Evolutionary conservation across 768 basidiomycete genomes (phyloP), one percentile per base, ranked within the genome.

Genomic region (Termitomyces sp.): DNA sequence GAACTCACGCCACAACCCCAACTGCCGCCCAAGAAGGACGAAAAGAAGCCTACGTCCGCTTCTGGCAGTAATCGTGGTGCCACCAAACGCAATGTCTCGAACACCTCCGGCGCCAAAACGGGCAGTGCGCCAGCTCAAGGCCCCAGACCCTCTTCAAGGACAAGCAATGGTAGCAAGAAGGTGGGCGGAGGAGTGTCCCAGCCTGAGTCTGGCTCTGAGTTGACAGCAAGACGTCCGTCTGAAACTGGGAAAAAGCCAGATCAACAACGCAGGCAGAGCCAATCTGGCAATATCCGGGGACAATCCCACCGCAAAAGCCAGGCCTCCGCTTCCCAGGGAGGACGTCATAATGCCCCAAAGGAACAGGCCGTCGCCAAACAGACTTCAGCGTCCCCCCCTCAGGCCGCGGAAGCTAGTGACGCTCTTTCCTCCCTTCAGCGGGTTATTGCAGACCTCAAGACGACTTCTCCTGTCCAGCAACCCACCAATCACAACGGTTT

Each of bases 361-460:
- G 79, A 79, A 63, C 78, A 78, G 58, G 60, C 63, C 56, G 62
- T 69, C 57, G 71, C 71, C 57, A 84, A 77, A 69, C 79, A 80
- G 69, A 73, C 79, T 40, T 62, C 76, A 40, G 75, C 80, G 54
- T 68, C 64, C 59, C 69, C 77, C 38, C 80, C 82, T 58, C 76
- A 82, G 60, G 75, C 72, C 60, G 78, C 77, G 35, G 88, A 91
- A 62, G 82, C 83, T 21, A 91, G 89, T 67, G 88, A 89, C 69
- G 91, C 89, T 17, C 77, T 94, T 57, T 89, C 89, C 59, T 92
- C 91, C 29, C 83, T 98, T 53, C 94, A 98, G 68, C 85, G 92
- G 56, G 89, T 97, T 70, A 98, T 98, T 63, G 90, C 90, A 55
- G 95, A 98, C 71, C 79, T 97, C 61, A 96, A 94, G 80, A 87